Base-by-base conservation (phyloP, 2,329 filamentous ascomycete species). In the Botrytis cinerea region DNA sequence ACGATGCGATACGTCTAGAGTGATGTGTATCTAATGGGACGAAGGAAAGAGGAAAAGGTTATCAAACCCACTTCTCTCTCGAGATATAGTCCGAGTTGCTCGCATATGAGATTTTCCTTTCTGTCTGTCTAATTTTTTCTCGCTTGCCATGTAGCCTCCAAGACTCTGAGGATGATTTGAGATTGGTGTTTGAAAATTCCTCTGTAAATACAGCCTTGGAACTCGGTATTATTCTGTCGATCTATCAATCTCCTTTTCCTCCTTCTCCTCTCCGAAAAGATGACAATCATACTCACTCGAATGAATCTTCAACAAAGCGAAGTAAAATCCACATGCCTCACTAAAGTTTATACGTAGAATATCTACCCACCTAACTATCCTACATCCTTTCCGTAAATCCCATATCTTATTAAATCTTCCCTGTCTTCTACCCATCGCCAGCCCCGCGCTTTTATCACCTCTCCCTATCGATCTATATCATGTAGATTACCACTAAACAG, bases 141-240 rank as follows among this genome's bases (percentile, higher is more conserved):
- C 7, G 18, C 8, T 2, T 6, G 43, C 20, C 22, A 1, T 46
- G 8, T 22, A 46, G 45, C 18, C 45, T 32, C 45, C 7, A 18
- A 46, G 45, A 46, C 7, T 22, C 0, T 4, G 0, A 2, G 1
- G 2, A 46, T 51, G 46, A 25, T 51, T 25, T 25, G 46, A 25
- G 10, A 25, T 0, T 48, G 1, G 46, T 0, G 4, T 25, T 25
- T 12, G 32, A 32, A 9, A 25, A 20, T 0, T 10, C 12, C 25
- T 12, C 9, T 25, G 10, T 1, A 5, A 4, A 25, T 12, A 25
- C 1, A 1, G 10, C 1, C 25, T 51, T 7, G 25, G 18, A 4
- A 51, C 22, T 20, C 22, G 7, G 22, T 48, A 9, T 22, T 5
- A 2, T 5, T 51, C 3, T 1, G 5, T 51, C 22, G 25, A 43